phyloP scores from a whole-genome alignment of 2,329 filamentous ascomycete species.

The Paecilomyces sp. region DNA sequence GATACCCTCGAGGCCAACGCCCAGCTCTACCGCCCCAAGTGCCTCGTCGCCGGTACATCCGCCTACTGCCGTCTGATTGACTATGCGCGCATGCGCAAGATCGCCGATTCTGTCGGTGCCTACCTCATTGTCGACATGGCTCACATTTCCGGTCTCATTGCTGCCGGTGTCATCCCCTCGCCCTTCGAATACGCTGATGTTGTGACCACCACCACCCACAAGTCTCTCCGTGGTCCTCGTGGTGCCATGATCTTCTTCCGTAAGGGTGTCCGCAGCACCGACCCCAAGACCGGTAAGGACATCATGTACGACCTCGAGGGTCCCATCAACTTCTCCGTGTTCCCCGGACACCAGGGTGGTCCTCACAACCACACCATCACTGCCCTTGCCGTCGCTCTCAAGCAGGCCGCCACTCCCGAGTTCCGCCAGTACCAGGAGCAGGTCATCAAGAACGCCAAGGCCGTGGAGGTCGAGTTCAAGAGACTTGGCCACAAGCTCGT shows the following conservation, averaged over 20 bases:
- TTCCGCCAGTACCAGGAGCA: constrained; percentile 90
- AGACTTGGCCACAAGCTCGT: constrained; percentile 73
- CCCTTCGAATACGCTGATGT: constrained; percentile 89
- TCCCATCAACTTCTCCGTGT: constrained; percentile 93
- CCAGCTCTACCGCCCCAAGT: constrained; percentile 84
- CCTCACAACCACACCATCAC: constrained; percentile 99
- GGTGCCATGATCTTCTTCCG: constrained; percentile 99
- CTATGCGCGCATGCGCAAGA: constrained; percentile 84
- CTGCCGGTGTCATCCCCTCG: constrained; percentile 81
- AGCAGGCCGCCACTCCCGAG: constrained; percentile 82
- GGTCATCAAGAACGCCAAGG: constrained; percentile 84
- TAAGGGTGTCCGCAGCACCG: constrained; percentile 75
- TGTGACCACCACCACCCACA: constrained; percentile 97
- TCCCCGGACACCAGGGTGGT: constrained; percentile 95
- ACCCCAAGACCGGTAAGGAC: constrained; percentile 79
- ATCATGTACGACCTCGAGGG: constrained; percentile 83
- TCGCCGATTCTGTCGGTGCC: constrained; percentile 82
- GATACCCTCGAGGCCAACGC: constrained; percentile 82
- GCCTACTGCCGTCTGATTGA: constrained; percentile 96
- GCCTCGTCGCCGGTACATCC: constrained; percentile 89
- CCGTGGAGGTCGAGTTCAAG: constrained; percentile 71
- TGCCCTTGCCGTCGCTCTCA: constrained; percentile 84
- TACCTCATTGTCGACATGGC: constrained; percentile 96
- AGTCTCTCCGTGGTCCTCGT: constrained; percentile 87
- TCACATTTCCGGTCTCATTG: constrained; percentile 90